These are phyloP conservation scores for Phytophthora ohioensis DNA, from an alignment of 352 stramenopile species.

Conservation along the genomic window DNA sequence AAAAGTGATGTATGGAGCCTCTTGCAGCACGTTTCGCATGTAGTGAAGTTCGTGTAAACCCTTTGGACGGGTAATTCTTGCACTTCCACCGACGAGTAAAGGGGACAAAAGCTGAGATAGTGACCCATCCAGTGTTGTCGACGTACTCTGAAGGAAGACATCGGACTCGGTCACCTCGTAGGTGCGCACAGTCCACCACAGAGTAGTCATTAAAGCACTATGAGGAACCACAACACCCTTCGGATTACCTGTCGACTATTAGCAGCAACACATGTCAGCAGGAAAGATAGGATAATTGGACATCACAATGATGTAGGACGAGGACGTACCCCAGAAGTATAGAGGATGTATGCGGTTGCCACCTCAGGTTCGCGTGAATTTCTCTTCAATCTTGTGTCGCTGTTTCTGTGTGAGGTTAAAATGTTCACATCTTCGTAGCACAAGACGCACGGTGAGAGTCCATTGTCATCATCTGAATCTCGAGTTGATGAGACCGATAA, in stretches of 20 bases:
- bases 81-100: constrained; percentile 48
- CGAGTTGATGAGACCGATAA: constrained; percentile 15
- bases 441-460: constrained; percentile 28
- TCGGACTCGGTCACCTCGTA: constrained; percentile 64
- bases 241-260: constrained; percentile 62
- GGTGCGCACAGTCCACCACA: constrained; percentile 61
- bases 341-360: constrained; percentile 68
- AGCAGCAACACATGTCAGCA: neutral
- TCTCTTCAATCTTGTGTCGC: neutral
- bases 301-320: neutral
- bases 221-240: constrained; percentile 81
- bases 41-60: constrained; percentile 64
- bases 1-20: constrained; percentile 42
- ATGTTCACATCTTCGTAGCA: constrained; percentile 44
- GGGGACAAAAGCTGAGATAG: constrained; percentile 69
- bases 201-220: constrained; percentile 62
- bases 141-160: constrained; percentile 73
- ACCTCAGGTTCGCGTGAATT: constrained; percentile 8
- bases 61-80: constrained; percentile 52
- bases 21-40: constrained; percentile 30
- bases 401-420: constrained; percentile 1
- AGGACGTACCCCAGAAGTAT: constrained; percentile 65
- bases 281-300: too few relatives aligned
- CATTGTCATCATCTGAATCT: neutral
- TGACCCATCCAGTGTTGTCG: constrained; percentile 63